A percentile compares a stretch with the other conserved stretches of the same genome.
Conservation (phyloP, 805 yeast species). For the Candida qinlingensis region DNA sequence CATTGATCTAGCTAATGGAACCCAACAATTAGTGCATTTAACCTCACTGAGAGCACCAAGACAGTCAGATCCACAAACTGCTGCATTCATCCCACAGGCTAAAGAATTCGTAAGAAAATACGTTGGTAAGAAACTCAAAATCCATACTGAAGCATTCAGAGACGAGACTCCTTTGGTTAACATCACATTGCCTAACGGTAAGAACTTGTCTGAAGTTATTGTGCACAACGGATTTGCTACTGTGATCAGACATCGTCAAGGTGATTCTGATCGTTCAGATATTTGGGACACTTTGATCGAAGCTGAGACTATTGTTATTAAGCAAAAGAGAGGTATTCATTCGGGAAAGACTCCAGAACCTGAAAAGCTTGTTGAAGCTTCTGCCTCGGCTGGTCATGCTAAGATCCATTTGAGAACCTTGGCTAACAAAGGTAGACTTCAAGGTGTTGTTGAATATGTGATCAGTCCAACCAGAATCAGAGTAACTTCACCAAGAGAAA, state of each 20-base stretch:
- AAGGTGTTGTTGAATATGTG: slow-evolving; percentile 70
- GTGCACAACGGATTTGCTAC: slow-evolving; percentile 67
- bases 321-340: slow-evolving; percentile 56
- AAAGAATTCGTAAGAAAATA: slow-evolving; percentile 67
- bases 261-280: slow-evolving; percentile 62
- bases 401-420: slow-evolving; percentile 68
- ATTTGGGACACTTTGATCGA: slow-evolving; percentile 76
- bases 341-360: slow-evolving; percentile 49
- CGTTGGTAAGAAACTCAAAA: slow-evolving; percentile 66
- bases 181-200: slow-evolving; percentile 43
- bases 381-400: slow-evolving; percentile 68
- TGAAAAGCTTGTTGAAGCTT: slow-evolving; percentile 70
- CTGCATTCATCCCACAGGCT: slow-evolving; percentile 58
- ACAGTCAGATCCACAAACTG: slow-evolving; percentile 45
- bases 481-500: slow-evolving; percentile 65
- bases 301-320: slow-evolving; percentile 55
- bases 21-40: slow-evolving; percentile 57
- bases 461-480: slow-evolving; percentile 64
- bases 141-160: slow-evolving; percentile 60
- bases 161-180: slow-evolving; percentile 67
- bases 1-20: slow-evolving; percentile 43
- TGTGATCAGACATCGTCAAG: slow-evolving; percentile 75
- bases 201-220: slow-evolving; percentile 55
- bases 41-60: slow-evolving; percentile 76
- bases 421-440: slow-evolving; percentile 55